These are phyloP conservation scores for Primulina huaijiensis DNA, from an alignment of 257 asterid species.

Conservation along the genomic window DNA sequence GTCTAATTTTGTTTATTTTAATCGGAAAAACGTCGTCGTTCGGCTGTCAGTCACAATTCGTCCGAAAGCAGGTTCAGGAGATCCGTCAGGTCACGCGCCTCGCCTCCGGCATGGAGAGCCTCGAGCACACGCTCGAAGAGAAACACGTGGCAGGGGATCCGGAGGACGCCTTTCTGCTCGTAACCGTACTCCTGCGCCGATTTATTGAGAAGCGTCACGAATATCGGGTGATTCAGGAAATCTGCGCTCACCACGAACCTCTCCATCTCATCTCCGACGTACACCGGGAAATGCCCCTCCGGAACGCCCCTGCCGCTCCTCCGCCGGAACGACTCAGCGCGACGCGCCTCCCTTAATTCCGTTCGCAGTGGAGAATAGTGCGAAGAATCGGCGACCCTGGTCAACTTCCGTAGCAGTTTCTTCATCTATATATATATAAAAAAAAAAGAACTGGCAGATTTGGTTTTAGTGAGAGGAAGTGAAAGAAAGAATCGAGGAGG, in stretches of 20 bases:
- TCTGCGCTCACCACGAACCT: neutral
- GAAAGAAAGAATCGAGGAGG: neutral
- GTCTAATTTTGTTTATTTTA: neutral
- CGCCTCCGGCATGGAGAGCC: neutral
- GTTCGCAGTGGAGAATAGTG: conserved; percentile 27
- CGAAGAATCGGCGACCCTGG: conserved; percentile 38
- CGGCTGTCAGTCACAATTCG: neutral
- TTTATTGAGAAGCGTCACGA: neutral
- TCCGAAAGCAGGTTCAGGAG: neutral
- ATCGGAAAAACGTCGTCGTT: neutral
- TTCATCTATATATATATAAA: neutral
- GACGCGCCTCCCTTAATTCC: conserved; percentile 12
- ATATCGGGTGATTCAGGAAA: neutral
- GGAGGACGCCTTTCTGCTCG: conserved; percentile 1
- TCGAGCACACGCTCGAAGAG: conserved; percentile 5
- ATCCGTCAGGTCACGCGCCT: neutral
- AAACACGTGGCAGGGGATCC: conserved; percentile 9
- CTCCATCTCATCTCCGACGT: neutral
- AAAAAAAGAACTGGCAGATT: conserved; percentile 1
- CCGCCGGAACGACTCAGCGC: conserved; percentile 31
- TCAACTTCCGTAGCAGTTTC: conserved; percentile 18
- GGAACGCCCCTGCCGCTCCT: conserved; percentile 34
- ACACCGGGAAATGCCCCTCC: neutral
- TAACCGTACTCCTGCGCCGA: conserved; percentile 8
- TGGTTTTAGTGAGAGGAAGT: conserved; percentile 5